These are phyloP conservation scores for Myriosclerotinia curreyana DNA, from an alignment of 2,329 filamentous ascomycete genomes.

Conservation along the genomic window DNA sequence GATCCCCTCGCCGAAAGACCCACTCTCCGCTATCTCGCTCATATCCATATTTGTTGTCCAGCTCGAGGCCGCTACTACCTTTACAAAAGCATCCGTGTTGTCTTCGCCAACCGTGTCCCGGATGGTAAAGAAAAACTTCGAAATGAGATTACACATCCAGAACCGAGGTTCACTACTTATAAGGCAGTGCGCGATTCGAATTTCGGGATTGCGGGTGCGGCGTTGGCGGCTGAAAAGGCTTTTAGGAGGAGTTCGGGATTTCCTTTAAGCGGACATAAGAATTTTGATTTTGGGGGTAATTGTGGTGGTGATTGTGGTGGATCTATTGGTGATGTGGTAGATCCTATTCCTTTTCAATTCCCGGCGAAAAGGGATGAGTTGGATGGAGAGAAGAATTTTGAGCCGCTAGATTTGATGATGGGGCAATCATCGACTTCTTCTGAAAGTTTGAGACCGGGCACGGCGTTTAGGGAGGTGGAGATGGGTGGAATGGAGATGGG, in stretches of 20 bases:
- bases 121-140: slow-evolving; percentile 90
- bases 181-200: slow-evolving; percentile 49
- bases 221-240: slow-evolving; percentile 57
- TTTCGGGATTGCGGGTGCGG: slow-evolving; percentile 45
- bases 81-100: slow-evolving; percentile 87
- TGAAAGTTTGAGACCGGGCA: not conserved
- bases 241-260: slow-evolving; percentile 55
- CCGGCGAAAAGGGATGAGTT: slow-evolving; percentile 30
- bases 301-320: slow-evolving; percentile 34
- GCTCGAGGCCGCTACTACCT: slow-evolving; percentile 81
- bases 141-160: slow-evolving; percentile 85
- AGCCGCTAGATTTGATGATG: not conserved
- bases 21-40: slow-evolving; percentile 82
- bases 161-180: slow-evolving; percentile 82
- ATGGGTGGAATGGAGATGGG: slow-evolving; percentile 33
- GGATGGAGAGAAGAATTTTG: not conserved
- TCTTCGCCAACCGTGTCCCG: slow-evolving; percentile 94
- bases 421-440: not conserved
- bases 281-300: slow-evolving; percentile 36
- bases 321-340: slow-evolving; percentile 34
- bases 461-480: not conserved
- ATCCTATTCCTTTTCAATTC: slow-evolving; percentile 52
- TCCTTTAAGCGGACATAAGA: slow-evolving; percentile 36
- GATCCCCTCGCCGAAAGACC: slow-evolving; percentile 54
- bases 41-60: slow-evolving; percentile 88